A percentile compares a stretch with the other conserved stretches of the same genome.
Evolutionary conservation across 208 protist genomes (phyloP).

Genomic region (Dictyostelium gargantuum): DNA sequence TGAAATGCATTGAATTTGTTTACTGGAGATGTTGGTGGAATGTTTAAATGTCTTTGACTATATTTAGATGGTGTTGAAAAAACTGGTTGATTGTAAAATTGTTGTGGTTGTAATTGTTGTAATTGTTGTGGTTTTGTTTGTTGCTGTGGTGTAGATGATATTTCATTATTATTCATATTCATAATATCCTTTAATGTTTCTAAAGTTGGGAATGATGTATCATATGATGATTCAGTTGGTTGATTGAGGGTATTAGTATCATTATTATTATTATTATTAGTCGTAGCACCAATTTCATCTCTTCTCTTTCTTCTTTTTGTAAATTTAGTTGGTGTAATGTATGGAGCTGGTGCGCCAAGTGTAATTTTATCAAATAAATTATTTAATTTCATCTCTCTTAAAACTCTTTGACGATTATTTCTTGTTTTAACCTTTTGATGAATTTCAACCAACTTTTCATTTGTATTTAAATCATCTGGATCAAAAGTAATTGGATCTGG

Average conservation of each 20-base stretch:
- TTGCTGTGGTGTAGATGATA: not conserved
- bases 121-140: not conserved
- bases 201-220: not conserved
- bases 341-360: not conserved
- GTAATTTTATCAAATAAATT: conserved; percentile 48
- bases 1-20: not conserved
- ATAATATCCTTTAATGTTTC: not conserved
- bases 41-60: not conserved
- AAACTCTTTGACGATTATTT: conserved; percentile 2
- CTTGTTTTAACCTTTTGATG: not conserved
- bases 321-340: conserved; percentile 57
- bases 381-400: conserved; percentile 31
- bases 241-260: not conserved
- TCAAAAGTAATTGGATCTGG: conserved; percentile 33
- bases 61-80: not conserved
- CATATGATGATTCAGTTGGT: not conserved
- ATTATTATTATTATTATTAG: not conserved
- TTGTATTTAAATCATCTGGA: conserved; percentile 2
- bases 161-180: no score
- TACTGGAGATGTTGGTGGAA: not conserved
- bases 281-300: not conserved
- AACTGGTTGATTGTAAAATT: not conserved
- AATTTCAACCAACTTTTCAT: not conserved
- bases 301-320: conserved; percentile 15
- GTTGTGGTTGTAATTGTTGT: not conserved